Base-by-base conservation (phyloP, 495 filamentous ascomycete genomes). In the Penicillium flavigenum region DNA sequence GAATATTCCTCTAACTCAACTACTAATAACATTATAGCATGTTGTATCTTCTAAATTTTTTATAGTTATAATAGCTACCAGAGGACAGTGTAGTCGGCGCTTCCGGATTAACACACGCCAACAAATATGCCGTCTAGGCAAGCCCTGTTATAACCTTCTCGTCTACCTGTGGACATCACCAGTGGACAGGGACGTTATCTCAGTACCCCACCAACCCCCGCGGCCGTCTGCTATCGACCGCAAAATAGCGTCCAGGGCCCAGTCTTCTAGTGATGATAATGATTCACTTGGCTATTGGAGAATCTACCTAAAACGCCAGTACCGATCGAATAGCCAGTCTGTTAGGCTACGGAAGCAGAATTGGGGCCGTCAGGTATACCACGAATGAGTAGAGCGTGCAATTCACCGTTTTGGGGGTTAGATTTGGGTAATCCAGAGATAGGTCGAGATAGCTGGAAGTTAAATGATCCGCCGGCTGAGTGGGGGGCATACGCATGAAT, bases 391-490 rank as follows among this genome's bases (percentile, higher is more conserved):
- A 2, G 34, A 38, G 34, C 7, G 7, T n/a, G 36, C 16, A 7
- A 17, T 3, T 0, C 16, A 39, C 6, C 36, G 36, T 39, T 17
- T 16, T 0, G 6, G 49, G 52, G 42, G 38, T 46, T 44, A 52
- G 39, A 57, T 47, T n/a, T 50, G 55, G 36, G 14, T 20, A 31
- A 47, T 44, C 47, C 39, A 34, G 20, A 27, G 14, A 17, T 39
- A 39, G 16, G 16, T n/a, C 17, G 16, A 27, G 6, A 29, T 29
- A 27, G 14, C 14, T 27, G 3, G 0, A 1, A 27, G 26, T 4
- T 4, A 27, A 7, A 47, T n/a, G 14, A 27, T 4, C 14, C 10
- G 14, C 7, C 6, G 17, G 12, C 3, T 2, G 29, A 27, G 2
- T 14, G 3, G 24, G 45, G 8, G 9, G n/a, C n/a, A 34, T 41